A percentile compares a stretch with the other conserved stretches of the same genome.
Conservation (phyloP, 148 eudicot species). For the Pouteria glomerata region DNA sequence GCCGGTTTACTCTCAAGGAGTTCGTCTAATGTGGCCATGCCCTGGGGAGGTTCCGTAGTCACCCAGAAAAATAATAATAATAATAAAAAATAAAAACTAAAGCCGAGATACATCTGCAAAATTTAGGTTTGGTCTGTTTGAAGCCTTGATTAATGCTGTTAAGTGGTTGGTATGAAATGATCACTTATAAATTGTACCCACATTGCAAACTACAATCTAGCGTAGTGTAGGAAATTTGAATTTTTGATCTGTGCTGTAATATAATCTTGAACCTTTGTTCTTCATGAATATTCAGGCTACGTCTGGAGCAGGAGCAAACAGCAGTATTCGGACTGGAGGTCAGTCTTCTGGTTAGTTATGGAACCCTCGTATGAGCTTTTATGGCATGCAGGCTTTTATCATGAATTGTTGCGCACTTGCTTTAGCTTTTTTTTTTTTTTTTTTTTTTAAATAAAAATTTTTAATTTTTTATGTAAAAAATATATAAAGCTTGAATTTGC, state of each 20-base stretch:
- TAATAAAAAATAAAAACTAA: too few relatives aligned
- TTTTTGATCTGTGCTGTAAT: background rate
- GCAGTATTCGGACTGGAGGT: slow-evolving; percentile 40
- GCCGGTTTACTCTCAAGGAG: too few relatives aligned
- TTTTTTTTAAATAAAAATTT: too few relatives aligned
- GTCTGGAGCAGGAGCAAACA: slow-evolving; percentile 45
- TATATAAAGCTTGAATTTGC: background rate
- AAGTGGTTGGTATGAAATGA: background rate
- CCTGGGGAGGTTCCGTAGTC: too few relatives aligned
- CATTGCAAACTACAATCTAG: background rate
- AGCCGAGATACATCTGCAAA: background rate
- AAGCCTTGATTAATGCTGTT: background rate
- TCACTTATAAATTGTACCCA: background rate
- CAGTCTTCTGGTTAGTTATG: slow-evolving; percentile 60
- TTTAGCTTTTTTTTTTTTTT: too few relatives aligned
- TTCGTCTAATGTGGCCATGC: too few relatives aligned
- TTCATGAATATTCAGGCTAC: slow-evolving; percentile 43
- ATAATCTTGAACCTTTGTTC: slow-evolving; percentile 12
- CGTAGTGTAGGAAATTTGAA: background rate
- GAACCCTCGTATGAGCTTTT: background rate
- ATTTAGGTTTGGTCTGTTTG: background rate
- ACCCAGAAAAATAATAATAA: too few relatives aligned
- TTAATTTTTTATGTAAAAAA: too few relatives aligned
- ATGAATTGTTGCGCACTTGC: background rate
- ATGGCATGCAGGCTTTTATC: background rate